Evolutionary conservation across 805 yeast species (phyloP).

Genomic region (Saccharomyces kudriavzevii): DNA sequence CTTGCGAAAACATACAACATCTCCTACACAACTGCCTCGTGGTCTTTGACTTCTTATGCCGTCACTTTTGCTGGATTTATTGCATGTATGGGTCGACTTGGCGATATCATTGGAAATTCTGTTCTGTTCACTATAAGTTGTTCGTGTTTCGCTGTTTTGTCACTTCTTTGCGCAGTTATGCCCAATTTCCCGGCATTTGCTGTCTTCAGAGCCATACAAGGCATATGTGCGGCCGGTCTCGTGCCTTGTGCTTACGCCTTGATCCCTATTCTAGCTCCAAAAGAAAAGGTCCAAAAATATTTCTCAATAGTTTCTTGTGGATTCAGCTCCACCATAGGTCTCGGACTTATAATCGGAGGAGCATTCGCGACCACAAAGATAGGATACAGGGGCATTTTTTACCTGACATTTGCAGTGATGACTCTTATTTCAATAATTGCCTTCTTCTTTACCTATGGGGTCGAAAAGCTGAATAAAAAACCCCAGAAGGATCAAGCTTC

Average conservation of each 20-base stretch:
- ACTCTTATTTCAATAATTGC: slow-evolving; percentile 15
- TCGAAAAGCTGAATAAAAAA: slow-evolving; percentile 18
- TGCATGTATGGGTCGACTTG: slow-evolving; percentile 35
- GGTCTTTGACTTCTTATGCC: slow-evolving; percentile 40
- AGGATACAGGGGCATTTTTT: slow-evolving; percentile 36
- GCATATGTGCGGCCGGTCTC: slow-evolving; percentile 36
- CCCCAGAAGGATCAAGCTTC: slow-evolving; percentile 12
- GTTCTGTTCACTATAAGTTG: slow-evolving; percentile 24
- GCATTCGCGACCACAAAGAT: slow-evolving; percentile 33
- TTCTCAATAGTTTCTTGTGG: slow-evolving; percentile 23
- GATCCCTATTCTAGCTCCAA: slow-evolving; percentile 27
- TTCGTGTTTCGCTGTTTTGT: slow-evolving; percentile 17
- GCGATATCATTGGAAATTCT: slow-evolving; percentile 37
- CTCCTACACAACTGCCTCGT: slow-evolving; percentile 14
- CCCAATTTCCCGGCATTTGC: slow-evolving; percentile 33
- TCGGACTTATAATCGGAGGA: slow-evolving; percentile 39
- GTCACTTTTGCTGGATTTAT: slow-evolving; percentile 40
- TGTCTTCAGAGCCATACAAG: slow-evolving; percentile 40
- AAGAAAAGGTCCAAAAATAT: slow-evolving; percentile 23
- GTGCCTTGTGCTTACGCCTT: slow-evolving; percentile 34
- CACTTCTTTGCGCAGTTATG: slow-evolving; percentile 33
- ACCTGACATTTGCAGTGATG: slow-evolving; percentile 31
- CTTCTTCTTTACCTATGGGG: slow-evolving; percentile 27
- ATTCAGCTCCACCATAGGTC: slow-evolving; percentile 29
- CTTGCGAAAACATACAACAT: slow-evolving; percentile 13